Evolutionary conservation across 225 moss, liverwort and hornwort species (phyloP).

Genomic region (Sphagnum tenellum): DNA sequence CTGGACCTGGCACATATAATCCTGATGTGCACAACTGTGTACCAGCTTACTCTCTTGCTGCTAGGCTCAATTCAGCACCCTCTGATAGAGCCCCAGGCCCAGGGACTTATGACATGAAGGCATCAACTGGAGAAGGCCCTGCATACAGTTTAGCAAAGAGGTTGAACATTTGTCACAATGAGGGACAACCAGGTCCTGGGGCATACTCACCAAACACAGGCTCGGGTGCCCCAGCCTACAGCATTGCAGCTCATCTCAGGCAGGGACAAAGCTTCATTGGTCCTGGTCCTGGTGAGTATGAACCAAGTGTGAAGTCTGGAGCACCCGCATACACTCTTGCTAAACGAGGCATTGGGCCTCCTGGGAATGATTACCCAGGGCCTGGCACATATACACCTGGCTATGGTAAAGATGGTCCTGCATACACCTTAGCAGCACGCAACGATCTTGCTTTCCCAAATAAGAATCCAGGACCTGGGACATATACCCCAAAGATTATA

Average conservation of each 20-base stretch:
- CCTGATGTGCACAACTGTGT: conserved; percentile 19
- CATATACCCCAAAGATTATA: not conserved
- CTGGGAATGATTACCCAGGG: conserved; percentile 1
- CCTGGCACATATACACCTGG: not conserved
- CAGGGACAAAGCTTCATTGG: conserved; percentile 5
- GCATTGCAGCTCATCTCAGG: conserved; percentile 10
- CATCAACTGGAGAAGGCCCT: conserved; percentile 19
- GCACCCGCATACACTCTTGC: conserved; percentile 18
- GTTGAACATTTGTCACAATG: conserved; percentile 6
- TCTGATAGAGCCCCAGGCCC: conserved; percentile 25
- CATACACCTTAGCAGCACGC: conserved; percentile 1
- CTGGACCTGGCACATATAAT: conserved; percentile 14
- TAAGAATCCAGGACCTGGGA: conserved; percentile 1
- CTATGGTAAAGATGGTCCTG: not conserved
- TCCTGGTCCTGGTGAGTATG: conserved; percentile 22
- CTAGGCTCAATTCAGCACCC: conserved; percentile 14
- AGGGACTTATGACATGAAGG: conserved; percentile 21
- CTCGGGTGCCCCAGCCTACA: conserved; percentile 16
- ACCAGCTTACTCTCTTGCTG: conserved; percentile 31
- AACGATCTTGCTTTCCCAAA: not conserved
- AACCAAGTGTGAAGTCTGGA: not conserved
- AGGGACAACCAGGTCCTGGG: conserved; percentile 21
- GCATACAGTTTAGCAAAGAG: conserved; percentile 30
- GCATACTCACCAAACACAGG: conserved; percentile 8
- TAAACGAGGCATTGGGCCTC: not conserved